Evolutionary conservation across 2,329 filamentous ascomycete genomes (phyloP), one percentile per base, ranked within the genome.

Genomic region (Claviceps maximensis): DNA sequence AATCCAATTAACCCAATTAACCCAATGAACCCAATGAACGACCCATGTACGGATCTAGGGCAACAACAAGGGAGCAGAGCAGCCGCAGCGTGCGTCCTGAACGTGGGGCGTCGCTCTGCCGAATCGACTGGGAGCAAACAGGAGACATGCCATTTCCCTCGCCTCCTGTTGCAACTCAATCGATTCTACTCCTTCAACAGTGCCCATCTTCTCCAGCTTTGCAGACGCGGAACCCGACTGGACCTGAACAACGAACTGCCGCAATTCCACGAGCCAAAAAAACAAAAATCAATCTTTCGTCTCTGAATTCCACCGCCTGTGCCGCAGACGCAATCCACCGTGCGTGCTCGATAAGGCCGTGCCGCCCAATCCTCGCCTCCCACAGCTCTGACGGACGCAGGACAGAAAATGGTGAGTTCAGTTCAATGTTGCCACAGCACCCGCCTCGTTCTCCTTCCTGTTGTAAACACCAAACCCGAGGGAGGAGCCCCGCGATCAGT

Each of bases 391-490:
- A 29, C 4, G 19, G n/a, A 40, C 13, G 27, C 45, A 21, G 12
- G 27, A 19, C n/a, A 45, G 25, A 50, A 50, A 47, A 55, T 55
- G 54, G 54, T 55, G 49, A 55, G 54, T 53, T 9, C 31, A 33
- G 31, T 33, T 33, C 4, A 8, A 33, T 33, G 31, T 33, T 55
- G 49, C 54, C 51, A 41, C 51, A 49, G 49, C 52, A 55, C 54
- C 54, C 49, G 33, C 48, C 10, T 17, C 19, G 29, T n/a, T 23
- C 42, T n/a, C 33, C 6, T 50, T 29, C 48, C 51, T 3, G 10
- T 27, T 51, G 54, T 55, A 55, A 55, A 55, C 54, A 55, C 51
- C 13, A 38, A 31, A 27, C n/a, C n/a, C 29, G 49, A 51, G 38
- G 51, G 36, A 54, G 49, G 49, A 38, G 41, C 50, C 53, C 53